These are phyloP conservation scores for Trichosporon asahii DNA, from an alignment of 1,284 basidiomycete species.

Conservation along the genomic window DNA sequence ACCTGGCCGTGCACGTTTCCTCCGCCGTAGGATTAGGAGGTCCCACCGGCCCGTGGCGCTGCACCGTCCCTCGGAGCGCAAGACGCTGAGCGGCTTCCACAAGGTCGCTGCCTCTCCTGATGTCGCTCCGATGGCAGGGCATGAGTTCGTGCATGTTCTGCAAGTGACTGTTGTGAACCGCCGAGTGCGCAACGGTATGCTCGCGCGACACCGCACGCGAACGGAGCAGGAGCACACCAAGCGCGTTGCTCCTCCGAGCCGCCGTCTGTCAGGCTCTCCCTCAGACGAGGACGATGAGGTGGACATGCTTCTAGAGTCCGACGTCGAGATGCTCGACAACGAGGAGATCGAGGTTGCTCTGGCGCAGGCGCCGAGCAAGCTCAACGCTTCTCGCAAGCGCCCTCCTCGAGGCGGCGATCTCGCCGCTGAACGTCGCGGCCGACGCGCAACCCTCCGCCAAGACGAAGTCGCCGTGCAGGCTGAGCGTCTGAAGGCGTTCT, in stretches of 20 bases:
- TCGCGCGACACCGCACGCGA: conserved; percentile 10
- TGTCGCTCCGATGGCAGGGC: background rate
- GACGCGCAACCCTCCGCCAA: background rate
- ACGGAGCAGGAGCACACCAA: background rate
- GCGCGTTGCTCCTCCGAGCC: background rate
- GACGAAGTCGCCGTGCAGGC: background rate
- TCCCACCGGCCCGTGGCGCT: background rate
- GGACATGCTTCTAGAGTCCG: conserved; percentile 9
- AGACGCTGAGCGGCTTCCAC: background rate
- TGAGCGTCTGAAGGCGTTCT: background rate
- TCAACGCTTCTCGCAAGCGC: background rate
- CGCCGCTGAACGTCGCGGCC: background rate
- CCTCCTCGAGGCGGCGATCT: background rate
- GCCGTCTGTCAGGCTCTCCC: background rate
- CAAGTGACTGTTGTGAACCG: background rate
- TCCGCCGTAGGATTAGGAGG: background rate
- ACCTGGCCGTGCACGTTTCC: background rate
- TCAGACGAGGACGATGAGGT: conserved; percentile 12
- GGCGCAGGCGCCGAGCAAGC: background rate
- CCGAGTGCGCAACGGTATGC: background rate
- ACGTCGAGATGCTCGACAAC: conserved; percentile 17
- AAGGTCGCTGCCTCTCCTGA: background rate
- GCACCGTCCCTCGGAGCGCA: background rate
- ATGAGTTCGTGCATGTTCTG: background rate
- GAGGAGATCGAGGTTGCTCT: conserved; percentile 13